Evolutionary conservation across 768 basidiomycete genomes (phyloP), one percentile per base, ranked within the genome.

Genomic region (Chalciporus sphaerocephalus): DNA sequence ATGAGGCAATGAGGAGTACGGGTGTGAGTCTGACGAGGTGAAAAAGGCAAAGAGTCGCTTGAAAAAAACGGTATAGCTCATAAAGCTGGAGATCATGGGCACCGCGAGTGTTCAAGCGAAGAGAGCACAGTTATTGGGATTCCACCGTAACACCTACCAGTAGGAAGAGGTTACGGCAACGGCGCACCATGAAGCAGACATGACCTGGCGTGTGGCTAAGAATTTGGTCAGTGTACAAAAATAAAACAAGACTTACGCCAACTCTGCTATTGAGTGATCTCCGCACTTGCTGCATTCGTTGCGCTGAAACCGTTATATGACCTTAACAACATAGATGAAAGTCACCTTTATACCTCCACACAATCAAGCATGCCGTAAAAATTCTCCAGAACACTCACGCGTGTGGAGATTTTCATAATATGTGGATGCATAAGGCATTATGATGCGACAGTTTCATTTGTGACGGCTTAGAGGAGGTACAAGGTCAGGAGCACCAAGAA

Each of bases 1-100:
- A 35, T 42, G 48, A 20, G 49, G 45, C 4, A 46, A 44, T 7
- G 17, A 21, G 6, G 24, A n/a, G 12, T 44, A 44, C 16, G 27
- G 11, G n/a, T 42, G 30, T 15, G 15, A 27, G 7, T 43, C 22
- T 4, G 12, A 27, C 6, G 25, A 37, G 6, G 13, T 18, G 4
- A 28, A 23, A 15, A 40, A 28, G 12, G 18, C 36, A 8, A 42
- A 40, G 16, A 50, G 17, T 2, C 28, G 20, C 30, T 30, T 25
- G 41, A 30, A 24, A 18, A 34, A 23, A 33, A 16, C 21, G 17
- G 30, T n/a, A 32, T n/a, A 32, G 13, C 30, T n/a, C 2, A n/a
- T 32, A n/a, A 32, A 15, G 13, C 30, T n/a, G 30, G 30, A 5
- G 9, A 32, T 32, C 30, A 32, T 32, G 30, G 30, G 30, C 4